A percentile compares a stretch with the other conserved stretches of the same genome.
These are phyloP conservation scores for Parachaetomium inaequale DNA, from an alignment of 495 filamentous ascomycete genomes.

Conservation along the genomic window DNA sequence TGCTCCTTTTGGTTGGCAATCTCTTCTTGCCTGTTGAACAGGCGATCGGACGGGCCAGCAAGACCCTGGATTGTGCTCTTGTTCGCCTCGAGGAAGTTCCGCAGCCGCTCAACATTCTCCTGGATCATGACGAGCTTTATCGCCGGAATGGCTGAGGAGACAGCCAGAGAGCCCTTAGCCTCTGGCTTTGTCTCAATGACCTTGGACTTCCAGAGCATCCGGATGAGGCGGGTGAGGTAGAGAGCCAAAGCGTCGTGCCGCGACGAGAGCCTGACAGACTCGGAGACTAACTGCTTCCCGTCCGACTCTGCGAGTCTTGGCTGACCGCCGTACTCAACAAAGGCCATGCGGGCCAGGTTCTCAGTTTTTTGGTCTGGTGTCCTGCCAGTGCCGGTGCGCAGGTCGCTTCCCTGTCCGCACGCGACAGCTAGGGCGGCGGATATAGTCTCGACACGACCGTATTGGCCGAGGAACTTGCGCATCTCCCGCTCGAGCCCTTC, in stretches of 20 bases:
- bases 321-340: constrained; percentile 85
- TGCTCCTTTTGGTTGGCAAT: constrained; percentile 88
- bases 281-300: constrained; percentile 55
- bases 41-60: constrained; percentile 75
- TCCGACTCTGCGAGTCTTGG: constrained; percentile 76
- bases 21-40: constrained; percentile 78
- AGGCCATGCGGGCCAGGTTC: constrained; percentile 77
- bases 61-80: constrained; percentile 88
- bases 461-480: constrained; percentile 73
- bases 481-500: constrained; percentile 77
- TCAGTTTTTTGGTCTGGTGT: constrained; percentile 78
- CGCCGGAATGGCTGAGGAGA: constrained; percentile 57
- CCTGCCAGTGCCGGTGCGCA: constrained; percentile 62
- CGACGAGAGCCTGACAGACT: constrained; percentile 80
- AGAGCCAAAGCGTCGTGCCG: constrained; percentile 82
- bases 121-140: constrained; percentile 72
- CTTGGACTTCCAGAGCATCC: constrained; percentile 74
- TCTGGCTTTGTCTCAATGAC: constrained; percentile 44
- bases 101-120: constrained; percentile 70
- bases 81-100: constrained; percentile 78
- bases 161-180: constrained; percentile 55
- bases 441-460: constrained; percentile 80
- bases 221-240: constrained; percentile 79
- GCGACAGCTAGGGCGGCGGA: constrained; percentile 94
- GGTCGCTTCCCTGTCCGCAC: constrained; percentile 82